phyloP scores from a whole-genome alignment of 2,329 filamentous ascomycete species.

The Colletotrichum simmondsii region DNA sequence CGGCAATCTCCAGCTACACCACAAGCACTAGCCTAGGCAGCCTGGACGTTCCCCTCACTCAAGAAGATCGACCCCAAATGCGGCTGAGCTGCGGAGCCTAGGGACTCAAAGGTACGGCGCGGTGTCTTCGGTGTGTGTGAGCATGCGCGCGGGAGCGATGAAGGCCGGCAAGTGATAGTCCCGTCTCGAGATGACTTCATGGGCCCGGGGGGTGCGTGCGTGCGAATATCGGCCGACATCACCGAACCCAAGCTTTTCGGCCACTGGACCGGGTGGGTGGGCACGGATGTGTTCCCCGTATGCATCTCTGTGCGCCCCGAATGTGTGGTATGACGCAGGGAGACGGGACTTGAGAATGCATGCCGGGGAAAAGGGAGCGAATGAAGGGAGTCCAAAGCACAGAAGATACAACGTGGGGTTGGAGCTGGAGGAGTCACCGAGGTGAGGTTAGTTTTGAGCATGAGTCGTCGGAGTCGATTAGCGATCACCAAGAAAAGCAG shows the following conservation, averaged over 20 bases:
- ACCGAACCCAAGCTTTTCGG: constrained; percentile 28
- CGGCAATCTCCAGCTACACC: background rate
- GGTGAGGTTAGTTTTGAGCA: background rate
- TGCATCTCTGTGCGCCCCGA: constrained; percentile 27
- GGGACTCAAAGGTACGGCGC: background rate
- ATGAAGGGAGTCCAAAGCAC: background rate
- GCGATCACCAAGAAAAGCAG: constrained; percentile 18
- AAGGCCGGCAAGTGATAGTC: background rate
- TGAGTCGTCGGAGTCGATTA: background rate
- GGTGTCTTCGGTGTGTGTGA: background rate
- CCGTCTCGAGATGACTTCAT: constrained; percentile 9
- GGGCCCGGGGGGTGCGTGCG: background rate
- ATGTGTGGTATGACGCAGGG: constrained; percentile 19
- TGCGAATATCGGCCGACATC: constrained; percentile 19
- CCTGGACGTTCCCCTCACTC: background rate
- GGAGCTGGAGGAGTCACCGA: background rate
- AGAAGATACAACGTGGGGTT: background rate
- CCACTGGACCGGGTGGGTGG: background rate
- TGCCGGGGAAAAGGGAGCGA: background rate
- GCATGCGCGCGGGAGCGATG: background rate
- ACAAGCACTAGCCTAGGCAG: constrained; percentile 23
- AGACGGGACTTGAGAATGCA: background rate
- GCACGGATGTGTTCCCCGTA: constrained; percentile 20
- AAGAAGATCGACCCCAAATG: constrained; percentile 6
- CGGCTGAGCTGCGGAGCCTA: constrained; percentile 26